A percentile compares a stretch with the other conserved stretches of the same genome.
Evolutionary conservation across 768 basidiomycete species (phyloP).

Genomic region (Russula sp.): DNA sequence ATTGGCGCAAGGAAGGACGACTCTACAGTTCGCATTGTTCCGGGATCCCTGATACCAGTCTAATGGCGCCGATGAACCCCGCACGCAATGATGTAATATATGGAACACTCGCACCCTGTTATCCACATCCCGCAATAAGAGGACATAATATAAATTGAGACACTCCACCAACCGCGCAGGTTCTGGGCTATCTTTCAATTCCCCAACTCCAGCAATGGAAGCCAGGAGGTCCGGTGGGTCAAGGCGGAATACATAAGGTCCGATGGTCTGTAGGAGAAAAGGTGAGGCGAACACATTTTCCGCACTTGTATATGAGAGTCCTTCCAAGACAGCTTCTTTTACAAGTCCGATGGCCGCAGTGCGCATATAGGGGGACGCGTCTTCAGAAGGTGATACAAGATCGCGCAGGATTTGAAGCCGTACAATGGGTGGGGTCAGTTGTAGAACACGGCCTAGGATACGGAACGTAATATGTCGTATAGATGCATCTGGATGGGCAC

Average conservation of each 20-base stretch:
- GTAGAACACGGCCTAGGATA: conserved; percentile 46
- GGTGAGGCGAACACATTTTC: conserved; percentile 47
- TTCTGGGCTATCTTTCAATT: conserved; percentile 50
- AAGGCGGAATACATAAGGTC: conserved; percentile 50
- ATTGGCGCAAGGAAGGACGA: conserved; percentile 8
- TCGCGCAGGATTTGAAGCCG: conserved; percentile 51
- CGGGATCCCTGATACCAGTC: conserved; percentile 28
- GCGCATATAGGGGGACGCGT: conserved; percentile 56
- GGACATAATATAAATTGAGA: conserved; percentile 59
- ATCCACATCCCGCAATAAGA: conserved; percentile 47
- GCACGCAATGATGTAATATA: neutral
- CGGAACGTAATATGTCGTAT: conserved; percentile 57
- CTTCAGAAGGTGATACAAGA: conserved; percentile 37
- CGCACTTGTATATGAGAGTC: conserved; percentile 29
- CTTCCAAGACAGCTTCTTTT: conserved; percentile 58
- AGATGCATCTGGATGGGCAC: conserved; percentile 51
- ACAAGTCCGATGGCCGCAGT: conserved; percentile 61
- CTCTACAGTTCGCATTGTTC: conserved; percentile 6
- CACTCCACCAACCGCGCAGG: conserved; percentile 56
- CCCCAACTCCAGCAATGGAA: conserved; percentile 21
- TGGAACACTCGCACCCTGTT: conserved; percentile 41
- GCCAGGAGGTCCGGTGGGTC: conserved; percentile 47
- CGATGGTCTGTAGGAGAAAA: conserved; percentile 49
- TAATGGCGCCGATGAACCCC: conserved; percentile 4
- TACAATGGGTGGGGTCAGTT: conserved; percentile 38